phyloP scores from a whole-genome alignment of 1,284 basidiomycete species.

The Moniliella sp. region DNA sequence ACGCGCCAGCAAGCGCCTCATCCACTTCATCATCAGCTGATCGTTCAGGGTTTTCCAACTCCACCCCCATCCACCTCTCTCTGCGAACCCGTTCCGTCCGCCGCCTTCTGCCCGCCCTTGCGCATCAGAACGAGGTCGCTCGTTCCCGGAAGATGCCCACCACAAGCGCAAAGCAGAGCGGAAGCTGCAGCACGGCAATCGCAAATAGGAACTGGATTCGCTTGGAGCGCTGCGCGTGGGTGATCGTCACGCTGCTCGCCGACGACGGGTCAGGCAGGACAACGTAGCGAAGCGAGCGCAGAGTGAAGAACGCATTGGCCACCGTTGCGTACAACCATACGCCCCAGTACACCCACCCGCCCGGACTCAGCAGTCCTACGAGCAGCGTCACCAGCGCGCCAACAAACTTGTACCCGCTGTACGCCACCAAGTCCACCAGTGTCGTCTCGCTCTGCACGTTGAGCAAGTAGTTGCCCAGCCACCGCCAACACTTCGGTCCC shows the following conservation, averaged over 20 bases:
- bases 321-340: constrained; percentile 64
- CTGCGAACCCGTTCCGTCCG: too few species aligned
- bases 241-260: constrained; percentile 44
- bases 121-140: too few species aligned
- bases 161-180: constrained; percentile 23
- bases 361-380: constrained; percentile 12
- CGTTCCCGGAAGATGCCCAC: constrained; percentile 22
- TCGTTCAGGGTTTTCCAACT: too few species aligned
- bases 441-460: constrained; percentile 56
- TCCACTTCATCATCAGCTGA: too few species aligned
- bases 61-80: too few species aligned
- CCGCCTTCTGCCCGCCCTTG: too few species aligned
- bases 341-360: constrained; percentile 46
- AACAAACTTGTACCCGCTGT: constrained; percentile 92
- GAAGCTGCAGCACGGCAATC: constrained; percentile 49
- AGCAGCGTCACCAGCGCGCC: constrained; percentile 23
- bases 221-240: constrained; percentile 54
- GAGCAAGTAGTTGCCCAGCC: constrained; percentile 70
- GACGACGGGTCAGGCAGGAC: constrained; percentile 50
- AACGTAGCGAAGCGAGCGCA: constrained; percentile 71
- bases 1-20: too few species aligned
- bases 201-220: constrained; percentile 65
- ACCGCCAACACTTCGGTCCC: constrained; percentile 57
- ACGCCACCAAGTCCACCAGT: constrained; percentile 41
- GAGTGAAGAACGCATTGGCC: constrained; percentile 79